Evolutionary conservation across 129 eudicot genomes (phyloP).

Genomic region (Flaveria linearis): DNA sequence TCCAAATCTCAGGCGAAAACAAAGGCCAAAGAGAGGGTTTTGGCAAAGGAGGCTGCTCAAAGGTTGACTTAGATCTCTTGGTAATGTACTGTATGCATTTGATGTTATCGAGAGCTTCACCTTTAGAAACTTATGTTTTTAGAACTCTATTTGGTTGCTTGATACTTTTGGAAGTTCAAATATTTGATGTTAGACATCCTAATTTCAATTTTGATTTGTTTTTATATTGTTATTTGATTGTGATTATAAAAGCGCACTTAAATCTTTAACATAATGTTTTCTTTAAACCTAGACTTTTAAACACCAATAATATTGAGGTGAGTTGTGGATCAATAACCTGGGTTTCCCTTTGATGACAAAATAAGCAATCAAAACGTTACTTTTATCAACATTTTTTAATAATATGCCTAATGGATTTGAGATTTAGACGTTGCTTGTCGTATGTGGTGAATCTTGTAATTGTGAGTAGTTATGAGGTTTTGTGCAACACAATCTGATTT

Average conservation of each 20-base stretch:
- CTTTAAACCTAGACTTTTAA: too few relatives aligned
- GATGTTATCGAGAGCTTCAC: background rate
- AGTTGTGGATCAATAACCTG: too few relatives aligned
- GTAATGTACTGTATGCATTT: constrained; percentile 5
- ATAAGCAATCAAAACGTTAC: too few relatives aligned
- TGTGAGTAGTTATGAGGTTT: too few relatives aligned
- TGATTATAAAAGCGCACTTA: background rate
- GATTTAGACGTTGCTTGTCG: too few relatives aligned
- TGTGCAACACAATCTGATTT: too few relatives aligned
- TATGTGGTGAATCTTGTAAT: too few relatives aligned
- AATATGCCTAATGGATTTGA: too few relatives aligned
- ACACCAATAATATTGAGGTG: too few relatives aligned
- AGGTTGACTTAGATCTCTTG: background rate
- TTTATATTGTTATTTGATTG: background rate
- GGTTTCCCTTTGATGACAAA: too few relatives aligned
- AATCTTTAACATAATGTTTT: background rate
- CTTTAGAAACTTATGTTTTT: constrained; percentile 4
- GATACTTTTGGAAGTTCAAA: background rate
- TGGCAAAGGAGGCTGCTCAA: constrained; percentile 19
- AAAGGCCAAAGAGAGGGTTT: constrained; percentile 9
- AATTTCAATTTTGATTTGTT: background rate
- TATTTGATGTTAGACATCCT: background rate
- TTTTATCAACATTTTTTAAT: too few relatives aligned
- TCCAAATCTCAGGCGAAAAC: constrained; percentile 15
- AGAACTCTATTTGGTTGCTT: background rate